These are phyloP conservation scores for Puccinia novopanici DNA, from an alignment of 1,284 basidiomycete genomes.

Conservation along the genomic window DNA sequence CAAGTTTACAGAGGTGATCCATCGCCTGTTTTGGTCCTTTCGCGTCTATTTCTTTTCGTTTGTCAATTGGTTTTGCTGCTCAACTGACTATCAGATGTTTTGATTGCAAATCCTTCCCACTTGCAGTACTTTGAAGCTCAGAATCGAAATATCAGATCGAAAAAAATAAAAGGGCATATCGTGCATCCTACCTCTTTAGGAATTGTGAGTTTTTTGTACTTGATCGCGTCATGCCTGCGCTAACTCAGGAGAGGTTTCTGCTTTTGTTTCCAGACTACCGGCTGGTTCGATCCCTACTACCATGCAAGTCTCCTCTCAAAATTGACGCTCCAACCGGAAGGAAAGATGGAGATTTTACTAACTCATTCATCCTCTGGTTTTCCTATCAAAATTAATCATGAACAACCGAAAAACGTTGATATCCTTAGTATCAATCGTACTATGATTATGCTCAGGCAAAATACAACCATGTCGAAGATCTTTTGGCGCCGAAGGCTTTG, in stretches of 20 bases:
- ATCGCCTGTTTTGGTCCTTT: neutral
- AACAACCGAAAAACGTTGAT: neutral
- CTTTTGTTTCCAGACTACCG: constrained; percentile 34
- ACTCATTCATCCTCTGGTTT: neutral
- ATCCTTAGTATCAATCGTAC: constrained; percentile 28
- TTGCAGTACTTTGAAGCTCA: constrained; percentile 40
- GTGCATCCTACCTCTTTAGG: constrained; percentile 36
- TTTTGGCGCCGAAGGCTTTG: constrained; percentile 7
- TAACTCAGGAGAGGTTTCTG: neutral
- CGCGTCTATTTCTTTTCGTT: neutral
- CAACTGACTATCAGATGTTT: neutral
- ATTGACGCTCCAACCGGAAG: neutral
- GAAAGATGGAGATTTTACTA: neutral
- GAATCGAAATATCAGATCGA: constrained; percentile 36
- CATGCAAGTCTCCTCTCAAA: constrained; percentile 26
- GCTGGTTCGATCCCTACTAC: constrained; percentile 44
- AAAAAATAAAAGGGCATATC: constrained; percentile 20
- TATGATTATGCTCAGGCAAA: constrained; percentile 48
- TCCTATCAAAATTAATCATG: neutral
- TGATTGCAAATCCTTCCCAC: neutral
- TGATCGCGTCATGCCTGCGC: neutral
- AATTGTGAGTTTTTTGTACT: constrained; percentile 27
- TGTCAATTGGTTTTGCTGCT: neutral
- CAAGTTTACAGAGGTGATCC: constrained; percentile 41
- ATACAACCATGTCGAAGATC: constrained; percentile 40